Conservation (phyloP, 208 protist genomes). For the Endotrypanum monterogeii region DNA sequence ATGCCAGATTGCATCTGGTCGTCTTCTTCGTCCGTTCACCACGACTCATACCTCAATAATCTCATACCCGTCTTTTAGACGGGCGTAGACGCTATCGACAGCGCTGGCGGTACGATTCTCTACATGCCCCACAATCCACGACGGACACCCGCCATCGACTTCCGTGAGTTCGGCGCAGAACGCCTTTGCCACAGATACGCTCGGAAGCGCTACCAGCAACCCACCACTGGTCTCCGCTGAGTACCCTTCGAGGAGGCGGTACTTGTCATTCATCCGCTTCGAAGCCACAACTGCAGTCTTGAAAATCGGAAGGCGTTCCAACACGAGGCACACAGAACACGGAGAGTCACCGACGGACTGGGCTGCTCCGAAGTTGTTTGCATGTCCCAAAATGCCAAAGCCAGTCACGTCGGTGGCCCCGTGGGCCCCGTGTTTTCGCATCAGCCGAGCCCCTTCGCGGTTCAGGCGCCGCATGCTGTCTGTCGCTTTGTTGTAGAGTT, state of each 20-base stretch:
- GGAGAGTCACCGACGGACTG: constrained; percentile 46
- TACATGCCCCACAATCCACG: constrained; percentile 91
- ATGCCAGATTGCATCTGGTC: not conserved
- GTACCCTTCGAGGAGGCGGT: constrained; percentile 88
- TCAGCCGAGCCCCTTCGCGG: constrained; percentile 79
- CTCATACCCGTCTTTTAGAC: constrained; percentile 50
- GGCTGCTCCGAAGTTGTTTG: constrained; percentile 89
- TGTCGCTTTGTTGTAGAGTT: constrained; percentile 74
- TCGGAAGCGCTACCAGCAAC: constrained; percentile 86
- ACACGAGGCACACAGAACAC: constrained; percentile 63
- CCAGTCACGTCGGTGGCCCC: constrained; percentile 97
- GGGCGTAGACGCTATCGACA: constrained; percentile 40
- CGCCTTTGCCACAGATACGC: constrained; percentile 46
- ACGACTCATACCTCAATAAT: constrained; percentile 61
- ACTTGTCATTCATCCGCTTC: constrained; percentile 80
- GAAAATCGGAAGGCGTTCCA: constrained; percentile 91
- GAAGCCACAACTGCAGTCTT: constrained; percentile 78
- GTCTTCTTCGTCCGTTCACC: not conserved
- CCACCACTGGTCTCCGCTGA: constrained; percentile 96
- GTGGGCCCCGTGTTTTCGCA: constrained; percentile 87
- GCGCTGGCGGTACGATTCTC: constrained; percentile 16
- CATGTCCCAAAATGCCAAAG: constrained; percentile 97
- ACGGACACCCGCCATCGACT: constrained; percentile 63
- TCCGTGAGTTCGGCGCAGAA: constrained; percentile 76
- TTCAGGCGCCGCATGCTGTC: constrained; percentile 94